Conservation (phyloP, 768 basidiomycete genomes). For the Dacryopinax spathularia region DNA sequence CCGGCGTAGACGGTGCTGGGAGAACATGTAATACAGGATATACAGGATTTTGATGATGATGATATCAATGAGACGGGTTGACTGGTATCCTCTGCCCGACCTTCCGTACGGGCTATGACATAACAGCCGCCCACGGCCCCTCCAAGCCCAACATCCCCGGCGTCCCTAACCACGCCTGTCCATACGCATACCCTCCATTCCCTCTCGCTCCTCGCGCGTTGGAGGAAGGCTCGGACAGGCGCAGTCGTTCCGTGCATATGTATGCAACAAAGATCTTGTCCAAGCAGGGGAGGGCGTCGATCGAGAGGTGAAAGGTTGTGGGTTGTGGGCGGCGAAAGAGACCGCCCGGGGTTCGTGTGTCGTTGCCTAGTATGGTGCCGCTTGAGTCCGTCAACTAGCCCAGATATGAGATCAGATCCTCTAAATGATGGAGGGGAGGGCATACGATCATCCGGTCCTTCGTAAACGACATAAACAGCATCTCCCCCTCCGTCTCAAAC, state of each 20-base stretch:
- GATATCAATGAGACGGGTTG: background rate
- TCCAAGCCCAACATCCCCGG: background rate
- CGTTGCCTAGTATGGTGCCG: background rate
- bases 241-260: constrained; percentile 3
- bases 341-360: background rate
- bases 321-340: background rate
- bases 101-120: too few relatives aligned
- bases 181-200: background rate
- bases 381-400: background rate
- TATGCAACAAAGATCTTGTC: background rate
- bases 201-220: background rate
- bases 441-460: background rate
- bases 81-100: background rate
- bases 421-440: background rate
- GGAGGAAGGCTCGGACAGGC: too few relatives aligned
- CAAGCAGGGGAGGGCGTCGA: background rate
- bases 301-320: background rate
- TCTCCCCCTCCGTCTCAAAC: background rate
- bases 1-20: background rate
- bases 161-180: background rate
- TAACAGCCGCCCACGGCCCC: background rate
- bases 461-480: background rate
- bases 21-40: background rate
- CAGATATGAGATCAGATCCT: background rate
- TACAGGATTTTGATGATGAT: background rate